Base-by-base conservation (phyloP, 805 yeast species). In the Hanseniaspora hatyaiensis region DNA sequence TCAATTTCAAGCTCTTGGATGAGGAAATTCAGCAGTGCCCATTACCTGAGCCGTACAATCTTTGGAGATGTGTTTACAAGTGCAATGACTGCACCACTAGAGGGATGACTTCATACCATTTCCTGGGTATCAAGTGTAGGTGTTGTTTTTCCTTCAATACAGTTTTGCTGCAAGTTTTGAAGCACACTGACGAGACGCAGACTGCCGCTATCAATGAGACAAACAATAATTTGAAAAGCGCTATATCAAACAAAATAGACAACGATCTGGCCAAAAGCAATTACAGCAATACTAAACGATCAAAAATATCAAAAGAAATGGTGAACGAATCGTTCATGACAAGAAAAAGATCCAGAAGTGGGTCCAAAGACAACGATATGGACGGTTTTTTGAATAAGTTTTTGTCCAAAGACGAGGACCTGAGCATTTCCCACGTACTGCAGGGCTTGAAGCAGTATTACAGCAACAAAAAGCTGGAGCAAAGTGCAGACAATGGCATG, bases 41-140 rank as follows among this genome's bases (percentile, higher is more conserved):
- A 12, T 66, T 88, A 59, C 96, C 96, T 0, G 74, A 77, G 16
- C 96, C 94, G 5, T 78, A 85, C 59, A 72, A 72, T 44, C 61
- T 67, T 50, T 85, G 96, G 94, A 65, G 76, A 50, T 79, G 87
- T 54, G 72, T 82, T 38, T 71, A 87, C 11, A 71, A 78, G 51
- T 83, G 94, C 65, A 82, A 83, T 61, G 97, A 88, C 63, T 88
- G 97, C 63, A 78, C 78, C 47, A 89, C 92, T 16, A 82, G 81
- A 63, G 77, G 87, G 20, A 74, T 77, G 51, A 79, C 80, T 16
- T 65, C 73, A 11, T 88, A 82, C 63, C 96, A 88, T 63, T 78
- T 87, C 43, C 64, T 88, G 55, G 97, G 97, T 1, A 69, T 86
- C 52, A 82, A 81, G 60, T 88, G 97, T 62, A 81, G 79, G 54